phyloP scores from a whole-genome alignment of 2,329 filamentous ascomycete genomes.

The Aspergillus sp. region DNA sequence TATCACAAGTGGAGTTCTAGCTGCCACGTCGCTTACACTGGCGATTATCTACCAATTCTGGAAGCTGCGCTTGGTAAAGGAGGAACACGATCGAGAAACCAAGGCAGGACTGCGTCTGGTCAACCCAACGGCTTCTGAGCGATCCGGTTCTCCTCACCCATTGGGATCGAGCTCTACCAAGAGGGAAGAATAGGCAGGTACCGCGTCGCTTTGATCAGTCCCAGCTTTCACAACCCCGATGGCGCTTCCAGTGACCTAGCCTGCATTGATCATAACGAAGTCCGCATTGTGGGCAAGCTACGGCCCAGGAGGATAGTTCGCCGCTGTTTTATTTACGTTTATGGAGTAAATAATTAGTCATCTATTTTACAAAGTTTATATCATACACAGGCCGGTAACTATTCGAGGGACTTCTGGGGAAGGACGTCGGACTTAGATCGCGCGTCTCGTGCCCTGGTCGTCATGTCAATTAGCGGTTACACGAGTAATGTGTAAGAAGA shows the following conservation, averaged over 20 bases:
- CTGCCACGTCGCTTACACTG: neutral
- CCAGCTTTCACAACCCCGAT: neutral
- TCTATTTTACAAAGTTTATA: neutral
- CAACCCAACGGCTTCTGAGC: neutral
- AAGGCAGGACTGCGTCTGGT: neutral
- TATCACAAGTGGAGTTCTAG: neutral
- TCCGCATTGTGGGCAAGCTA: neutral
- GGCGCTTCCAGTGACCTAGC: neutral
- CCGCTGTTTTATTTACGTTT: neutral
- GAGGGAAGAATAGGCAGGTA: neutral
- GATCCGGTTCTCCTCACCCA: neutral
- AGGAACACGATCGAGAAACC: constrained; percentile 1
- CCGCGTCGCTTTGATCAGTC: neutral
- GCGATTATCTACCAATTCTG: neutral
- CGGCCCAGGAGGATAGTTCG: neutral
- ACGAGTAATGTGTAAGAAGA: neutral
- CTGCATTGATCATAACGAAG: neutral
- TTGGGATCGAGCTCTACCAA: neutral
- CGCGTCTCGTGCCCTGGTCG: neutral
- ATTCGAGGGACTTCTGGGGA: neutral
- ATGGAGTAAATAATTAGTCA: neutral
- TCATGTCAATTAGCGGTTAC: neutral
- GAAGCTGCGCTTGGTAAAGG: neutral
- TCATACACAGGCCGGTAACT: neutral
- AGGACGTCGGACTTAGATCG: neutral